Evolutionary conservation across 2,329 filamentous ascomycete species (phyloP).

Genomic region (Penicillium hordei): DNA sequence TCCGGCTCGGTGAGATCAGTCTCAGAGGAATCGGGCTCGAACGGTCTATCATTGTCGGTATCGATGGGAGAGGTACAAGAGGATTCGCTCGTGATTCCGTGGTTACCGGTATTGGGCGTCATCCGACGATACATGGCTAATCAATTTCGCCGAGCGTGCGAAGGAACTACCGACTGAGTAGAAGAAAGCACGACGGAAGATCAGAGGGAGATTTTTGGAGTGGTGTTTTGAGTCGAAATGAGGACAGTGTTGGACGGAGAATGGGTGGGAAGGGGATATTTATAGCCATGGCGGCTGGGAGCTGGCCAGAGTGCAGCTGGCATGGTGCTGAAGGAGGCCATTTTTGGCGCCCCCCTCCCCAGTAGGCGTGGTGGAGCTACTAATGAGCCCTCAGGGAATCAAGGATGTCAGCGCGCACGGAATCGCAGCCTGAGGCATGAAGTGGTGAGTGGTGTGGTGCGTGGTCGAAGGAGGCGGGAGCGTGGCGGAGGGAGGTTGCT

Average conservation of each 20-base stretch:
- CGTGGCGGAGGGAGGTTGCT: conserved; percentile 18
- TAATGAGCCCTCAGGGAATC: not conserved
- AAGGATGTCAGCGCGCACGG: not conserved
- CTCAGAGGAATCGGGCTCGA: no score
- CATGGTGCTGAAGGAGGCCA: not conserved
- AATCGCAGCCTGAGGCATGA: conserved; percentile 2
- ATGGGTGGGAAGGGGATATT: not conserved
- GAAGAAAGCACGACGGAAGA: not conserved
- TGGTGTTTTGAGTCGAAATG: not conserved
- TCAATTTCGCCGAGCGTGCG: not conserved
- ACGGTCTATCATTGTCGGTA: not conserved
- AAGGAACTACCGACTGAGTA: not conserved
- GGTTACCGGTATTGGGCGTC: not conserved
- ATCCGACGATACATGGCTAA: not conserved
- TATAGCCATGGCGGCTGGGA: not conserved
- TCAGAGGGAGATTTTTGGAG: not conserved
- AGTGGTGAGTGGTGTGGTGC: not conserved
- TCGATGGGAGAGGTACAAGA: not conserved
- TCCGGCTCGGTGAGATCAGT: no score
- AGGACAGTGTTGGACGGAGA: not conserved
- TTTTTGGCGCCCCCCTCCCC: not conserved
- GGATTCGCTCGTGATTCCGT: not conserved
- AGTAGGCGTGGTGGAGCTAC: not conserved
- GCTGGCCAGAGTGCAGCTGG: not conserved
- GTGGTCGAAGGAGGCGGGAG: conserved; percentile 15